Conservation (phyloP, 371 early-diverging fungal genomes). For the Lichtheimia ramosa region DNA sequence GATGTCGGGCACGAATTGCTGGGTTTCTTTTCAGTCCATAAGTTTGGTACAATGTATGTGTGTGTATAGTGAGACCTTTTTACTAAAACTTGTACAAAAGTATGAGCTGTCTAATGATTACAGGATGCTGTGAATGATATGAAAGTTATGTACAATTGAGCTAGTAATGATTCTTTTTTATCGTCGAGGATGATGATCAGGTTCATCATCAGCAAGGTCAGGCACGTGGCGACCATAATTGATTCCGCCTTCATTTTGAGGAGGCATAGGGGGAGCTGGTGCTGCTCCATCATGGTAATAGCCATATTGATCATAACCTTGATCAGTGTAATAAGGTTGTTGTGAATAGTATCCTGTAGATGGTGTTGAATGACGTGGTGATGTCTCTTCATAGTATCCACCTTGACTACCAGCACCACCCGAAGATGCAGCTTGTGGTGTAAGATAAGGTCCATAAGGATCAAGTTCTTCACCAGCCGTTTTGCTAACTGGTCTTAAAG, state of each 20-base stretch:
- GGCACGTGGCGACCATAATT: background rate
- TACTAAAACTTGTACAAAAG: no score
- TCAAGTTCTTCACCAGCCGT: slow-evolving; percentile 8
- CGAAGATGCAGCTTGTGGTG: background rate
- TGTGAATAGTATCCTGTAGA: background rate
- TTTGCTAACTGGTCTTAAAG: slow-evolving; percentile 11
- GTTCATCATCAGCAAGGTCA: background rate
- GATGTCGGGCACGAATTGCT: no score
- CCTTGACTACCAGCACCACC: no score
- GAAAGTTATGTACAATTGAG: no score
- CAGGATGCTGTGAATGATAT: no score
- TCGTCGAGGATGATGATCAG: no score
- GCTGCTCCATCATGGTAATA: background rate
- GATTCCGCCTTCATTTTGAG: background rate
- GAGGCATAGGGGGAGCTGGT: no score
- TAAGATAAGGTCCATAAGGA: slow-evolving; percentile 7
- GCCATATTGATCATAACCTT: background rate
- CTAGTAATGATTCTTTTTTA: no score
- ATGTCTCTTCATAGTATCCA: slow-evolving; percentile 4
- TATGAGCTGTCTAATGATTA: no score
- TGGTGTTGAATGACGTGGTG: background rate
- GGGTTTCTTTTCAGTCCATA: no score
- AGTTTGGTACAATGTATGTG: no score
- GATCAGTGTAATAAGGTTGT: background rate
- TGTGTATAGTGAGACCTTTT: no score